Base-by-base conservation (phyloP, 148 eudicot species). In the Tetragonia tetragonoides region DNA sequence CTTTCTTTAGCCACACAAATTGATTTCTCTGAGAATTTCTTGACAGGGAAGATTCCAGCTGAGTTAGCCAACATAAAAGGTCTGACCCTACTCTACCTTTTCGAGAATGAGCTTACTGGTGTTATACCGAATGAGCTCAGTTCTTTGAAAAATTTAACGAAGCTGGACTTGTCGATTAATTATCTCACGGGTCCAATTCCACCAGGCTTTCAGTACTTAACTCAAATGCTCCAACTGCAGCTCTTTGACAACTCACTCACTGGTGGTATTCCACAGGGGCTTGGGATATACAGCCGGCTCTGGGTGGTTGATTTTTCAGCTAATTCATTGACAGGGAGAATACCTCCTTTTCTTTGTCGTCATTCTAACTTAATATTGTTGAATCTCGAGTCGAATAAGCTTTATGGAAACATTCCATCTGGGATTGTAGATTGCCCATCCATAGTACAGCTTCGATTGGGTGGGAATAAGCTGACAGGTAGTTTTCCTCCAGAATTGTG, bases 291-390 rank as follows among this genome's bases (percentile, higher is more conserved):
- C 73, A 95, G 92, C 77, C 79, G 72, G 14, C 87, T 95, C 23
- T 93, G 97, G 97, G 97, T 93, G 12, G 95, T 88, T 74, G 99
- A 95, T 83, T 91, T 95, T 78, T 91, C 97, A 9, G 84, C 84
- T 44, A 95, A 93, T 79, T n/a, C 72, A 46, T 82, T 95, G 53
- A 87, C 93, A 0, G 97, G 99, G 61, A 83, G 79, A 78, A 91
- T 93, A 72, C 97, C 99, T 42, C 87, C 92, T 66, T 59, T 85
- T 83, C 75, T 93, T 12, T 93, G 99, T 51, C 71, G 83, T 28
- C 79, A 88, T 74, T 84, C 93, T 70, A 90, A 91, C 81, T 83
- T 95, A 78, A 85, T 91, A 56, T 78, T 88, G 85, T 72, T 95
- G 80, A 90, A 95, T 81, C 87, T 95, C n/a, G 91, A 81, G 81